phyloP scores from a whole-genome alignment of 2,329 filamentous ascomycete species.

The Zymoseptoria ardabiliae region DNA sequence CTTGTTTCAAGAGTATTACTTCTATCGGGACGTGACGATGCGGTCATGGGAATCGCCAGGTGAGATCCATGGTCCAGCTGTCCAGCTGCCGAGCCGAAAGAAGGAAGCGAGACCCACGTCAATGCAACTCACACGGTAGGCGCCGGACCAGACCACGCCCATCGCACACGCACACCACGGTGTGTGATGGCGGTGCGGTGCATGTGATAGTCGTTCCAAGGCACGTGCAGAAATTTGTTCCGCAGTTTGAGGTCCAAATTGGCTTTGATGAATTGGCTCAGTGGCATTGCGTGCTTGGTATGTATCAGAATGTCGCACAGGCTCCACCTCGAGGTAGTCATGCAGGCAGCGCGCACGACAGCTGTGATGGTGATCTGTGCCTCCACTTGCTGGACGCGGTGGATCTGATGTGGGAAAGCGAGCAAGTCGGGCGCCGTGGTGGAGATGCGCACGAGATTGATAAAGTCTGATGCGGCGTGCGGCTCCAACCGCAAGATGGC shows the following conservation, averaged over 20 bases:
- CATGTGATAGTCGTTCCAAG: background rate
- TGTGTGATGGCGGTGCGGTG: background rate
- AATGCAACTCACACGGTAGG: background rate
- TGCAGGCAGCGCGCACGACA: background rate
- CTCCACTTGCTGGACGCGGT: background rate
- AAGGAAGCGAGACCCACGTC: background rate
- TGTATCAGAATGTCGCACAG: background rate
- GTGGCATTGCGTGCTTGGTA: background rate
- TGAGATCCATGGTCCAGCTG: background rate
- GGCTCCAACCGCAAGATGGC: background rate
- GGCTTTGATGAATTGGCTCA: background rate
- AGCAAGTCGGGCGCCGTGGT: background rate
- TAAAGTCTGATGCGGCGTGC: background rate
- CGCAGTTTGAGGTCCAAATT: background rate
- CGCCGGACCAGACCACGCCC: background rate
- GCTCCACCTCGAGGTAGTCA: background rate
- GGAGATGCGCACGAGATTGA: background rate
- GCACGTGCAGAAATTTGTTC: background rate
- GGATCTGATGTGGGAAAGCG: background rate
- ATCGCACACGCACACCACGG: background rate
- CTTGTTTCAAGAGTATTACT: background rate
- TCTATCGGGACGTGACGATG: background rate
- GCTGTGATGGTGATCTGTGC: background rate
- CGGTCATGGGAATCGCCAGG: background rate
- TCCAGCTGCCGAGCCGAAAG: background rate